A percentile compares a stretch with the other conserved stretches of the same genome.
phyloP scores from a whole-genome alignment of 2,329 filamentous ascomycete genomes.

The Setomelanomma holmii region DNA sequence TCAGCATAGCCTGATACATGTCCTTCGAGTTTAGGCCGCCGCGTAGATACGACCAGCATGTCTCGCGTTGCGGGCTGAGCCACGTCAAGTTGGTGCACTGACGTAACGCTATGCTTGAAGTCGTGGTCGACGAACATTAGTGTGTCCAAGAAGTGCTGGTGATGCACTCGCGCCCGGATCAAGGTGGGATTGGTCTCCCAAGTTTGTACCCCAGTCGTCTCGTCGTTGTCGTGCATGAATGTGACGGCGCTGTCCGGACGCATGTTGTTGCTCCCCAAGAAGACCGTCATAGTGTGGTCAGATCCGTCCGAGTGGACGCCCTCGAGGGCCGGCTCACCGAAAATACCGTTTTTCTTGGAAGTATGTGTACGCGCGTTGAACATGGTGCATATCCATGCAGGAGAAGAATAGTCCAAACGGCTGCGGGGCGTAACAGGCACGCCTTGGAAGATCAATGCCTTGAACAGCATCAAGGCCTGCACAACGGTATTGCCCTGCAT shows the following conservation, averaged over 20 bases:
- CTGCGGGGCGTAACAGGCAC: slow-evolving; percentile 1
- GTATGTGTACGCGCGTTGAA: slow-evolving; percentile 8
- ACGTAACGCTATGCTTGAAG: slow-evolving; percentile 8
- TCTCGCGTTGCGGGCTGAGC: slow-evolving; percentile 1
- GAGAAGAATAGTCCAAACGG: background rate
- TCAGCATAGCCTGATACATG: slow-evolving; percentile 7
- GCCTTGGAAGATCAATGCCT: slow-evolving; percentile 3
- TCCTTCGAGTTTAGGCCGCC: slow-evolving; percentile 2
- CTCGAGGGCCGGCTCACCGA: slow-evolving; percentile 6
- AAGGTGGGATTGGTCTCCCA: slow-evolving; percentile 2
- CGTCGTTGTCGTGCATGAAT: slow-evolving; percentile 4
- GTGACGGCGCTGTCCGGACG: slow-evolving; percentile 2
- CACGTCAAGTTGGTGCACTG: slow-evolving; percentile 3
- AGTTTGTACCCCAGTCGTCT: slow-evolving; percentile 3
- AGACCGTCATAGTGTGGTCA: slow-evolving; percentile 5
- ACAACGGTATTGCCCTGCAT: slow-evolving; percentile 8
- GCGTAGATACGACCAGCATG: slow-evolving; percentile 6
- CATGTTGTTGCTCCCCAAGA: slow-evolving; percentile 3
- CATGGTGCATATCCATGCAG: slow-evolving; percentile 4
- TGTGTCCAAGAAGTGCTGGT: slow-evolving; percentile 2
- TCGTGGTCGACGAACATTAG: slow-evolving; percentile 5
- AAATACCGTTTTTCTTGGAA: background rate
- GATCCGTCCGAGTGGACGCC: slow-evolving; percentile 3
- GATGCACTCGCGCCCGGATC: slow-evolving; percentile 3
- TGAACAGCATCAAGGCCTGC: slow-evolving; percentile 6